Conservation (phyloP, 2,329 filamentous ascomycete species). For the Pyrenophora seminiperda region DNA sequence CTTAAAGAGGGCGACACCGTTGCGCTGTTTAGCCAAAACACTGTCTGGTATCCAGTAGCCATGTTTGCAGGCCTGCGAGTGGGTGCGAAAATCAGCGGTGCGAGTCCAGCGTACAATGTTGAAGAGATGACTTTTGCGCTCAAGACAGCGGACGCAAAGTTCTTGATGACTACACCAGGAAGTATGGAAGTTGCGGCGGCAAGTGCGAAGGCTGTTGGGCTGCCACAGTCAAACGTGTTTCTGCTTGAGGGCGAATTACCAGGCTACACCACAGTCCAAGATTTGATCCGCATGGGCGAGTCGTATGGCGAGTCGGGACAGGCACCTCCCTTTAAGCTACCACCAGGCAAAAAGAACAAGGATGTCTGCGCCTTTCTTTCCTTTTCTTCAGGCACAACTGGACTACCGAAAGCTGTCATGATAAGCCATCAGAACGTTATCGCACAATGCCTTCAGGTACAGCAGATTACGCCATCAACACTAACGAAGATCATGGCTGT, state of each 20-base stretch:
- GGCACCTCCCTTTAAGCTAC: constrained; percentile 56
- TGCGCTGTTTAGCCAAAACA: constrained; percentile 67
- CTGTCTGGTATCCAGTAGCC: constrained; percentile 69
- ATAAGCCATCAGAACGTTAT: constrained; percentile 47
- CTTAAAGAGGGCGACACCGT: constrained; percentile 62
- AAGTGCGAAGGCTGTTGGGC: constrained; percentile 60
- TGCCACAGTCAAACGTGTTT: constrained; percentile 59
- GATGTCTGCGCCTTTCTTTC: constrained; percentile 60
- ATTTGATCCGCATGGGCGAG: constrained; percentile 53
- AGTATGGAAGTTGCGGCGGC: constrained; percentile 61
- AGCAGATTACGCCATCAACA: constrained; percentile 49
- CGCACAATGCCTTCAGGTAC: constrained; percentile 64
- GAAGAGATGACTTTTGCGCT: constrained; percentile 72
- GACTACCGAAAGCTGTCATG: constrained; percentile 46
- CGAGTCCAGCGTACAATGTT: constrained; percentile 67
- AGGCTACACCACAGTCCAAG: constrained; percentile 57
- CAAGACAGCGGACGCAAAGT: constrained; percentile 61
- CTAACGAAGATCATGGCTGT: constrained; percentile 49
- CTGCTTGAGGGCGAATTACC: constrained; percentile 60
- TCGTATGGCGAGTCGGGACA: constrained; percentile 53
- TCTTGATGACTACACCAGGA: constrained; percentile 62
- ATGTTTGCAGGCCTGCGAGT: constrained; percentile 62
- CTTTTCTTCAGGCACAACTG: constrained; percentile 47
- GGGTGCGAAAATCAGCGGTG: constrained; percentile 65
- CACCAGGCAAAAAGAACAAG: constrained; percentile 60